These are phyloP conservation scores for Trametes sanguinea DNA, from an alignment of 768 basidiomycete species.

Conservation along the genomic window DNA sequence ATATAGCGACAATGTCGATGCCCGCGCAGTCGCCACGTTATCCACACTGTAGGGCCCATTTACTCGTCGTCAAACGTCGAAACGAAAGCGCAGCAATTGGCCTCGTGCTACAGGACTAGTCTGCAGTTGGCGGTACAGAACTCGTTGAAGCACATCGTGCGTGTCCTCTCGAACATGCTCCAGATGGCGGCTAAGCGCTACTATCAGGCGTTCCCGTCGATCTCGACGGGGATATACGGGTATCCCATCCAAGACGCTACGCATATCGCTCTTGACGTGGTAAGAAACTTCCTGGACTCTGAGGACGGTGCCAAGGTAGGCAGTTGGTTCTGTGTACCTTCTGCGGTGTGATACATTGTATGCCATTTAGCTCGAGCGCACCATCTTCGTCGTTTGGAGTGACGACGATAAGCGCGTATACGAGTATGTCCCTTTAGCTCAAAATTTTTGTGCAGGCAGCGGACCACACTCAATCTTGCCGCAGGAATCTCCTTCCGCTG, in stretches of 20 bases:
- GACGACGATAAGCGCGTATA: constrained; percentile 65
- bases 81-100: constrained; percentile 53
- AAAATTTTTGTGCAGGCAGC: background rate
- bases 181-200: background rate
- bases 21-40: constrained; percentile 59
- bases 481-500: constrained; percentile 54
- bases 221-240: constrained; percentile 79
- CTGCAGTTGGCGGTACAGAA: constrained; percentile 63
- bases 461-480: constrained; percentile 27
- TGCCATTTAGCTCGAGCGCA: constrained; percentile 51
- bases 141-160: constrained; percentile 63
- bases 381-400: constrained; percentile 77
- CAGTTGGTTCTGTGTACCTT: background rate
- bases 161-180: constrained; percentile 19
- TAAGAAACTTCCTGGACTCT: constrained; percentile 58
- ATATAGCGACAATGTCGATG: background rate
- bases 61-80: constrained; percentile 48
- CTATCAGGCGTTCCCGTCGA: constrained; percentile 74
- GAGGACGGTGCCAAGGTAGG: constrained; percentile 44
- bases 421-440: constrained; percentile 47
- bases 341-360: background rate
- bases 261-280: constrained; percentile 62
- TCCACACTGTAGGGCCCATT: constrained; percentile 82
- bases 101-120: constrained; percentile 68
- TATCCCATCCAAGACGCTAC: constrained; percentile 79